A percentile compares a stretch with the other conserved stretches of the same genome.
These are phyloP conservation scores for Metschnikowia gelsemii DNA, from an alignment of 805 yeast species.

Conservation along the genomic window DNA sequence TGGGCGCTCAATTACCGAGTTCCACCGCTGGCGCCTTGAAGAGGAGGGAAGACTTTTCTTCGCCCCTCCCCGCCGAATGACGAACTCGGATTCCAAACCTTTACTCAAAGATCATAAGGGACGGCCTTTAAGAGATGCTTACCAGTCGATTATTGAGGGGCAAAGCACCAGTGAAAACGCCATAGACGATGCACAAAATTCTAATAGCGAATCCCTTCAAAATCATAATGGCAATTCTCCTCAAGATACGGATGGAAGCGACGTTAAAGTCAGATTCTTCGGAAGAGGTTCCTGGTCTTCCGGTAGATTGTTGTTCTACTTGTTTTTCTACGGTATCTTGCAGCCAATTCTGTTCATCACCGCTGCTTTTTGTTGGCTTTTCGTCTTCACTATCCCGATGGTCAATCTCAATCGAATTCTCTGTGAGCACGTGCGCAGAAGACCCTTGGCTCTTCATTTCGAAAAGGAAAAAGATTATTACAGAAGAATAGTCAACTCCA, in stretches of 20 bases:
- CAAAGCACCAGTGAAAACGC: conserved; percentile 14
- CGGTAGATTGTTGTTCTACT: conserved; percentile 75
- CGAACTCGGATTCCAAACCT: conserved; percentile 37
- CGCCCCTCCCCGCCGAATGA: conserved; percentile 57
- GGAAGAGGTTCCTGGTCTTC: conserved; percentile 92
- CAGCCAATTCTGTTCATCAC: conserved; percentile 64
- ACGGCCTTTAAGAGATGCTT: conserved; percentile 38
- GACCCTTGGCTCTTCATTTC: conserved; percentile 85
- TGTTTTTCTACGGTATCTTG: conserved; percentile 64
- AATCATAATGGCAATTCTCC: conserved; percentile 5
- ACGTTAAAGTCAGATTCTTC: conserved; percentile 59
- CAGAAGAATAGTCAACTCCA: conserved; percentile 25
- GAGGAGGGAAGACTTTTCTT: conserved; percentile 79
- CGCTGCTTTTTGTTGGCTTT: conserved; percentile 69
- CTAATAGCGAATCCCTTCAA: conserved; percentile 1
- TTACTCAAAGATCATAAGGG: conserved; percentile 44
- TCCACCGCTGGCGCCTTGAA: conserved; percentile 80
- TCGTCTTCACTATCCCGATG: conserved; percentile 92
- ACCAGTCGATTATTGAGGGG: conserved; percentile 29
- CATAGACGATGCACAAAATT: conserved; percentile 18
- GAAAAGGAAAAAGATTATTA: conserved; percentile 56
- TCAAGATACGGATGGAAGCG: conserved; percentile 20
- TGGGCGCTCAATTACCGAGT: conserved; percentile 82
- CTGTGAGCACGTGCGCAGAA: conserved; percentile 77
- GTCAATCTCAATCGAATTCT: conserved; percentile 70